Base-by-base conservation (phyloP, 225 moss, liverwort and hornwort genomes). In the Ulota crispa region DNA sequence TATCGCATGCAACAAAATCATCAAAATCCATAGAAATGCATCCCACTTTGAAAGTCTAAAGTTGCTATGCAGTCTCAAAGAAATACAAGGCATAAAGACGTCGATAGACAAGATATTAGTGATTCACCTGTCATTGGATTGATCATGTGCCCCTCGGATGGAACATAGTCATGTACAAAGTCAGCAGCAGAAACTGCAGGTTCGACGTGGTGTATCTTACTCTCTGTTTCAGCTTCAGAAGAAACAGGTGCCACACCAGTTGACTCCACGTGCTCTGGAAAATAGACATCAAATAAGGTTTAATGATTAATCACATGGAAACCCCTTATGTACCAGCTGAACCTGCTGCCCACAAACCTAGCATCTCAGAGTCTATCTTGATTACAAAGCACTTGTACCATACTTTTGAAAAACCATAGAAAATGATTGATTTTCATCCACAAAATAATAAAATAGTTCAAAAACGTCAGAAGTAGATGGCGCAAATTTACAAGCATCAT, bases 91-190 rank as follows among this genome's bases (percentile, higher is more conserved):
- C 5, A 43, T 1, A 21, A 34, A 13, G 1, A 65, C 24, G 41
- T 41, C 43, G 8, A 11, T 14, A 24, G 0, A 50, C 3, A 19
- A 19, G 8, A 62, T 4, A 45, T 52, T 67, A 30, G 27, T 2
- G 45, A 30, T 37, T 78, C 64, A 88, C 91, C 91, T 85, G 87
- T 88, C 20, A 85, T 54, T 64, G 88, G 91, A 73, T 91, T 91
- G 76, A 85, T 91, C 87, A 89, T 89, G 87, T 89, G 85, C 42
- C 89, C 85, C 41, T 89, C 85, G 1, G 26, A 83, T 34, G 79
- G 79, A 59, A 83, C 87, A 12, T 81, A 64, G 24, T 86, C 88
- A 15, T 79, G 88, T 24, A 84, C 86, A 26, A 86, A 80, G 12
- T 84, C 78, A 54, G 84, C 75, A 62, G 84, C 76, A 63, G 61